Evolutionary conservation across 1,284 basidiomycete species (phyloP), one percentile per base, ranked within the genome.

Genomic region (Peniophora sp.): DNA sequence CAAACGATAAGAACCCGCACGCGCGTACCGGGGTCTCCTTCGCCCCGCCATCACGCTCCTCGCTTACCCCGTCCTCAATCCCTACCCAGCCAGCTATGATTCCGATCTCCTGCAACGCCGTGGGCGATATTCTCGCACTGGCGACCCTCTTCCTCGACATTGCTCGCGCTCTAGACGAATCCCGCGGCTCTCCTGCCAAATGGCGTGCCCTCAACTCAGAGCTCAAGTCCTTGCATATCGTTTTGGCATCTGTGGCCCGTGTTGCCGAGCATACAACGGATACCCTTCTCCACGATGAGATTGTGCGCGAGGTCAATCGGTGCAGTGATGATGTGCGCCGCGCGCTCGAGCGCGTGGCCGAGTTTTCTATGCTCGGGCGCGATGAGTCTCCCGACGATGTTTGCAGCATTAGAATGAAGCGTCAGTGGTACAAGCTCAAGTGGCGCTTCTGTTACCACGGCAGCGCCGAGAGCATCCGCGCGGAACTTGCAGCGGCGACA

Each of bases 31-130:
- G n/a, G n/a, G n/a, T n/a, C n/a, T n/a, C n/a, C n/a, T n/a, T n/a
- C n/a, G n/a, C n/a, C n/a, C n/a, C n/a, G n/a, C n/a, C n/a, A n/a
- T n/a, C n/a, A n/a, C n/a, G n/a, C n/a, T n/a, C n/a, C n/a, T n/a
- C n/a, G n/a, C n/a, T n/a, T n/a, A n/a, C n/a, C n/a, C n/a, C n/a
- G n/a, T n/a, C n/a, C n/a, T n/a, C n/a, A n/a, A n/a, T n/a, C n/a
- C n/a, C n/a, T n/a, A n/a, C n/a, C n/a, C n/a, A n/a, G n/a, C n/a
- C n/a, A n/a, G 18, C 15, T 20, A 32, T 50, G 48, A 17, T 50
- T 39, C 48, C 41, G 11, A 50, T 50, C 5, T 24, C 48, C 39
- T 50, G 24, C 48, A 50, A 45, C 24, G 37, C 48, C 17, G 37
- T 50, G 3, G 48, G 48, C 48, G 48, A 50, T 22, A 44, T 50